A percentile compares a stretch with the other conserved stretches of the same genome.
These are phyloP conservation scores for Paracoccidioides brasiliensis DNA, from an alignment of 2,329 filamentous ascomycete genomes.

Conservation along the genomic window DNA sequence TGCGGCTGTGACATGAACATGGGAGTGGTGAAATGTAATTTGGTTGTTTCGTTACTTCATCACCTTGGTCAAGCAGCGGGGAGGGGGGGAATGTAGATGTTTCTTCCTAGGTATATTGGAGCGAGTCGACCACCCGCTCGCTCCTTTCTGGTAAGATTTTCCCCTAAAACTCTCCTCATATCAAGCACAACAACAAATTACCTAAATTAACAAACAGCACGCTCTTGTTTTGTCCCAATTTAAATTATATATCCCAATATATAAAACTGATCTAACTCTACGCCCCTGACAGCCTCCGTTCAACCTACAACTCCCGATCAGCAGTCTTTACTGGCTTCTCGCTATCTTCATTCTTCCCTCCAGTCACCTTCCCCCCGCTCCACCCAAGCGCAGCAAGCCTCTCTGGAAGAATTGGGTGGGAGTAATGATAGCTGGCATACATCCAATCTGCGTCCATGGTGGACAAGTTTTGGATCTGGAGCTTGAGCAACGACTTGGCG, in stretches of 20 bases:
- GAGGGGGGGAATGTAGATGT: not conserved
- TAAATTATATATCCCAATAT: not conserved
- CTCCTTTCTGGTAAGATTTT: not conserved
- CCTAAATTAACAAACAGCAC: not conserved
- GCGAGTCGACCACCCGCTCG: no score
- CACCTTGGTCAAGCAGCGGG: not conserved
- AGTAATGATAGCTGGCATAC: slow-evolving; percentile 98
- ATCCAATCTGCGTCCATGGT: slow-evolving; percentile 98
- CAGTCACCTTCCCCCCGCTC: slow-evolving; percentile 46
- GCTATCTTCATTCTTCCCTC: slow-evolving; percentile 37
- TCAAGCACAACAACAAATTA: not conserved
- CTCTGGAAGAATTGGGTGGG: slow-evolving; percentile 90
- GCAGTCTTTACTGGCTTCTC: slow-evolving; percentile 54
- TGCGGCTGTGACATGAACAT: not conserved
- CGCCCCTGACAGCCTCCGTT: not conserved
- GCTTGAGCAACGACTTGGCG: slow-evolving; percentile 80
- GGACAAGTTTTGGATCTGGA: slow-evolving; percentile 95
- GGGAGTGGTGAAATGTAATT: not conserved
- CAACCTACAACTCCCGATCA: slow-evolving; percentile 57
- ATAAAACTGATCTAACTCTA: not conserved
- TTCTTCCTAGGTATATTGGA: no score
- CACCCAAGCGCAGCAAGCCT: slow-evolving; percentile 82
- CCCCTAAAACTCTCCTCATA: not conserved
- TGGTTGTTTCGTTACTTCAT: not conserved
- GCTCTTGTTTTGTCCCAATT: not conserved